Conservation (phyloP, 2,329 filamentous ascomycete genomes). For the Xylaria sp. region DNA sequence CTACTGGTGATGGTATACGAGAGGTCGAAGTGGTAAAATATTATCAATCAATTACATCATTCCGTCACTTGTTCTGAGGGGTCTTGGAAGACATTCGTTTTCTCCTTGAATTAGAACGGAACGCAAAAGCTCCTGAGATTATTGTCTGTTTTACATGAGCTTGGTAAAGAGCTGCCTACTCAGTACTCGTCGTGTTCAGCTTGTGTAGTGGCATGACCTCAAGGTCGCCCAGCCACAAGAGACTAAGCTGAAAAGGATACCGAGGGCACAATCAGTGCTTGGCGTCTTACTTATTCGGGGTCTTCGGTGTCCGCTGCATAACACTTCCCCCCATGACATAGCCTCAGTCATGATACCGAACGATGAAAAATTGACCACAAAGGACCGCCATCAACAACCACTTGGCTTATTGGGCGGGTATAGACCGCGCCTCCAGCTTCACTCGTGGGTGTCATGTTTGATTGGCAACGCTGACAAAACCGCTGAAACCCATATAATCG, state of each 20-base stretch:
- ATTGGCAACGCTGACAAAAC: neutral
- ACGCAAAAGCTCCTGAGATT: neutral
- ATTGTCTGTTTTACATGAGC: conserved; percentile 13
- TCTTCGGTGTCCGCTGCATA: conserved; percentile 40
- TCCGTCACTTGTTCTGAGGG: neutral
- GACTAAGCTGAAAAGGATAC: conserved; percentile 48
- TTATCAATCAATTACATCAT: conserved; percentile 8
- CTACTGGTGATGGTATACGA: neutral
- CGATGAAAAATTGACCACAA: neutral
- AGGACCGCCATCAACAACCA: neutral
- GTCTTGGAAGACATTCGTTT: neutral
- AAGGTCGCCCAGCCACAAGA: conserved; percentile 29
- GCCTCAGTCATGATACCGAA: conserved; percentile 12
- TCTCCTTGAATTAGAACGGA: neutral
- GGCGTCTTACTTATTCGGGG: conserved; percentile 40
- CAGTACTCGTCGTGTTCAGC: conserved; percentile 19
- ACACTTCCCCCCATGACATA: neutral
- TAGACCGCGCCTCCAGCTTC: conserved; percentile 5
- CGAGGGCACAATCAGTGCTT: conserved; percentile 41
- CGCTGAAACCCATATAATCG: conserved; percentile 6
- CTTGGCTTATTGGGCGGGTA: neutral
- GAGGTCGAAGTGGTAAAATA: neutral
- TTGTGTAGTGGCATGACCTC: neutral
- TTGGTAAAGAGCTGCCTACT: conserved; percentile 1
- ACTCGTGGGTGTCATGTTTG: conserved; percentile 4